phyloP scores from a whole-genome alignment of 1,284 basidiomycete species.

The Stygiomarasmius scandens region DNA sequence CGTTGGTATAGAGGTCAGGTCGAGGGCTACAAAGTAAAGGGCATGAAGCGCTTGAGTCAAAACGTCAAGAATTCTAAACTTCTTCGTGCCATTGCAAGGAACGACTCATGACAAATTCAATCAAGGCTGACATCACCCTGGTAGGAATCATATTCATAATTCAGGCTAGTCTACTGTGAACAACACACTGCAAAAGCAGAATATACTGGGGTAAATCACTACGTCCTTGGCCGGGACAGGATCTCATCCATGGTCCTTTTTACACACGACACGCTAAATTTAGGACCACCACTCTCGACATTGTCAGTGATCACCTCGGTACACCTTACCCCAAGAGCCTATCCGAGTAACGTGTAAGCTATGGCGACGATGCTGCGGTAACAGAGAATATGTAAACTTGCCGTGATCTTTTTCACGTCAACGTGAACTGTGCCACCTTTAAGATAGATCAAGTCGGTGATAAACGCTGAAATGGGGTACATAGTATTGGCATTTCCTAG shows the following conservation, averaged over 20 bases:
- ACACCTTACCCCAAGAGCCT: constrained; percentile 35
- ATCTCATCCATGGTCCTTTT: constrained; percentile 51
- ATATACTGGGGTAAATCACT: too few species aligned
- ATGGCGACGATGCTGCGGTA: not conserved
- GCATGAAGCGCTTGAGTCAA: too few species aligned
- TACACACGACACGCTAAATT: constrained; percentile 57
- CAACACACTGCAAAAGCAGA: too few species aligned
- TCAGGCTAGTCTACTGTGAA: too few species aligned
- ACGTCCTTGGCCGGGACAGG: constrained; percentile 23
- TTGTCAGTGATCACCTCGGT: constrained; percentile 39
- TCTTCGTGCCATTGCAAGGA: too few species aligned
- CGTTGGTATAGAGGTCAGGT: too few species aligned
- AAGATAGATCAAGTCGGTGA: constrained; percentile 86
- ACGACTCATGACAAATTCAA: too few species aligned
- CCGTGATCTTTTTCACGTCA: constrained; percentile 62
- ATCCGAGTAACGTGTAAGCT: not conserved
- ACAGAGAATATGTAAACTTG: constrained; percentile 37
- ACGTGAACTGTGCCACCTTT: constrained; percentile 64
- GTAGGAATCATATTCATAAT: too few species aligned
- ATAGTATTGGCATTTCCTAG: constrained; percentile 61
- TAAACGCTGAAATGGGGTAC: constrained; percentile 71
- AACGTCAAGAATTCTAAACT: too few species aligned
- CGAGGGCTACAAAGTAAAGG: too few species aligned
- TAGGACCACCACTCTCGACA: constrained; percentile 31
- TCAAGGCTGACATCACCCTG: too few species aligned